Conservation (phyloP, 2,329 filamentous ascomycete species). For the Camillea tinctor region DNA sequence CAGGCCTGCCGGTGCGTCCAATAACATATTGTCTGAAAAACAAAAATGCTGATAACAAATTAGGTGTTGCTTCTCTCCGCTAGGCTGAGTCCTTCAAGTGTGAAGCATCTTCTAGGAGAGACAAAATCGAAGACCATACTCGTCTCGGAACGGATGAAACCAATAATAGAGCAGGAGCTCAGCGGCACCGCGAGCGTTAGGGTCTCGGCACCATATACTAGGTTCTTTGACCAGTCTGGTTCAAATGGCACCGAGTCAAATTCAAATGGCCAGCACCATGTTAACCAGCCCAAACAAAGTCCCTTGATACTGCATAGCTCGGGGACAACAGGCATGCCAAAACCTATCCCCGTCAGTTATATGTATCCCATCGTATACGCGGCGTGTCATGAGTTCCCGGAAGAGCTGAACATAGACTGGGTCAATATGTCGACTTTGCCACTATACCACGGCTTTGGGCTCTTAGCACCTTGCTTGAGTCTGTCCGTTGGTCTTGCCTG, state of each 20-base stretch:
- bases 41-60: background rate
- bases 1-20: background rate
- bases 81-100: background rate
- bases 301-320: background rate
- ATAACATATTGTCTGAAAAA: background rate
- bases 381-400: conserved; percentile 28
- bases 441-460: conserved; percentile 36
- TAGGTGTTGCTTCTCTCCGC: background rate
- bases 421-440: conserved; percentile 35
- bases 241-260: background rate
- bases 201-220: background rate
- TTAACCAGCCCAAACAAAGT: background rate
- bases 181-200: background rate
- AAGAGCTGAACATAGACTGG: conserved; percentile 17
- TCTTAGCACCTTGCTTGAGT: conserved; percentile 32
- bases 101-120: background rate
- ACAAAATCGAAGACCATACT: background rate
- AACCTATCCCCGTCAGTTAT: conserved; percentile 34
- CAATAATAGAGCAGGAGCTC: background rate
- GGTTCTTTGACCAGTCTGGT: background rate
- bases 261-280: background rate
- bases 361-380: conserved; percentile 30
- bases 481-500: conserved; percentile 30
- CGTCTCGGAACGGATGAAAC: background rate
- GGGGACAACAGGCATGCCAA: conserved; percentile 20